Percentiles rank a stretch among this genome's conserved stretches.
phyloP scores from a whole-genome alignment of 2,329 filamentous ascomycete genomes.

The Ophiocordyceps camponoti-rufipedis region DNA sequence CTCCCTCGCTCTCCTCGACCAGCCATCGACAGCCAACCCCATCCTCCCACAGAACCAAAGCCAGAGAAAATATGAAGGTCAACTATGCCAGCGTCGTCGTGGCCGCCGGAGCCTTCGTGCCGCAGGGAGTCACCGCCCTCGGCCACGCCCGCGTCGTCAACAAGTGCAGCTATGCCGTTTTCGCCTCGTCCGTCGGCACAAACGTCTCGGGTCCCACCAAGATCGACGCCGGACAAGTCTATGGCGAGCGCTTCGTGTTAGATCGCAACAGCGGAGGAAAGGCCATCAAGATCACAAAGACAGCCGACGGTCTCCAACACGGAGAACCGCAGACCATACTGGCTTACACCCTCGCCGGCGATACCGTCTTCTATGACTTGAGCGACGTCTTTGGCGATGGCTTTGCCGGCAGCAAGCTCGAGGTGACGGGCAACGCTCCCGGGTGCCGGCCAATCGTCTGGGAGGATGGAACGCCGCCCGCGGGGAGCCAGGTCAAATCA shows the following conservation, averaged over 20 bases:
- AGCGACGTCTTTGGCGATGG: slow-evolving; percentile 21
- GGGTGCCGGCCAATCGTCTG: slow-evolving; percentile 18
- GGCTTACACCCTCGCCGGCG: slow-evolving; percentile 18
- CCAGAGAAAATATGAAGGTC: neutral
- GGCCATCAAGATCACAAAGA: slow-evolving; percentile 18
- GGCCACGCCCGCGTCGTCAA: slow-evolving; percentile 18
- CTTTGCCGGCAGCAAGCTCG: slow-evolving; percentile 15
- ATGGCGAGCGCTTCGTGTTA: slow-evolving; percentile 13
- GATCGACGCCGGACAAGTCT: slow-evolving; percentile 11
- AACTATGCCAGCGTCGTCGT: neutral
- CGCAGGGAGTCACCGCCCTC: slow-evolving; percentile 4
- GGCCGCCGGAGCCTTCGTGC: neutral
- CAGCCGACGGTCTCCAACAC: slow-evolving; percentile 17
- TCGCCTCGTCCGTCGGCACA: slow-evolving; percentile 20
- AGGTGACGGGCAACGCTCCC: slow-evolving; percentile 9
- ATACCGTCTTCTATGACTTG: slow-evolving; percentile 20
- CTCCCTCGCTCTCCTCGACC: neutral
- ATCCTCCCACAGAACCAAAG: too few species aligned
- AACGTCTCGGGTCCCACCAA: slow-evolving; percentile 8
- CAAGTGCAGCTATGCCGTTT: slow-evolving; percentile 16
- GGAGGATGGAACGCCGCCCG: slow-evolving; percentile 14
- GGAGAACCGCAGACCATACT: slow-evolving; percentile 21
- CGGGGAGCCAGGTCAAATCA: slow-evolving; percentile 18
- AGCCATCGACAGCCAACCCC: neutral
- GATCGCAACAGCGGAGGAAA: slow-evolving; percentile 20